These are phyloP conservation scores for Phlyctochytrium bullatum DNA, from an alignment of 192 early-diverging fungal species.

Conservation along the genomic window DNA sequence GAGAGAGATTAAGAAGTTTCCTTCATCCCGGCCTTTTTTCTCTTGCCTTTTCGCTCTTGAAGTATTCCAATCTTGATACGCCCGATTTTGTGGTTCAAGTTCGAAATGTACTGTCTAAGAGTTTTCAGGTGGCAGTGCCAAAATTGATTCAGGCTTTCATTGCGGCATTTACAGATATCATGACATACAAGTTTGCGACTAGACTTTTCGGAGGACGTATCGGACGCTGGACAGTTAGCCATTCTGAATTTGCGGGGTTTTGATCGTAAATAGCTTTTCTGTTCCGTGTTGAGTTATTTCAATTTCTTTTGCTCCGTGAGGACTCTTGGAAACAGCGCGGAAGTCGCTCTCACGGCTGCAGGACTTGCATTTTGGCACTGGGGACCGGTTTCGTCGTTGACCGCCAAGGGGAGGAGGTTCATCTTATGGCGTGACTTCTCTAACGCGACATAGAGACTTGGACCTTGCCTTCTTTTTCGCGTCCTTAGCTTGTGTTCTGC, in stretches of 20 bases:
- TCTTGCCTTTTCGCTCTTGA: conserved; percentile 64
- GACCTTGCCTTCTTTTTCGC: conserved; percentile 64
- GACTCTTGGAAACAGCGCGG: conserved; percentile 69
- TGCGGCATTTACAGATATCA: conserved; percentile 70
- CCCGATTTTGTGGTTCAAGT: conserved; percentile 67
- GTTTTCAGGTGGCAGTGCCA: conserved; percentile 66
- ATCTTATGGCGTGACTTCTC: too few relatives aligned
- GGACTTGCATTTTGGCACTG: conserved; percentile 90
- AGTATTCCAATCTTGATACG: conserved; percentile 60
- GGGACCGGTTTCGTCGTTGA: too few relatives aligned
- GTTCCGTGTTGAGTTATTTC: conserved; percentile 55
- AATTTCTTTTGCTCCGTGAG: conserved; percentile 62
- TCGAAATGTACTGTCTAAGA: background rate
- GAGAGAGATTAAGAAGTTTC: conserved; percentile 71
- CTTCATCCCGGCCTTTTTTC: conserved; percentile 86
- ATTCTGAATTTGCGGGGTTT: conserved; percentile 13
- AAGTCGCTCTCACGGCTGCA: conserved; percentile 68
- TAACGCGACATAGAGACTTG: conserved; percentile 34
- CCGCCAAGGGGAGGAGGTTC: too few relatives aligned
- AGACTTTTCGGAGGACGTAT: conserved; percentile 54
- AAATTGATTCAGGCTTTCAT: conserved; percentile 71
- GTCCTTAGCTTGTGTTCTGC: conserved; percentile 75
- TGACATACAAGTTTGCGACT: conserved; percentile 68
- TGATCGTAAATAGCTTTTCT: conserved; percentile 42
- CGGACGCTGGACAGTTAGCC: conserved; percentile 56